Evolutionary conservation across 768 basidiomycete species (phyloP).

Genomic region (Trametes villosa): DNA sequence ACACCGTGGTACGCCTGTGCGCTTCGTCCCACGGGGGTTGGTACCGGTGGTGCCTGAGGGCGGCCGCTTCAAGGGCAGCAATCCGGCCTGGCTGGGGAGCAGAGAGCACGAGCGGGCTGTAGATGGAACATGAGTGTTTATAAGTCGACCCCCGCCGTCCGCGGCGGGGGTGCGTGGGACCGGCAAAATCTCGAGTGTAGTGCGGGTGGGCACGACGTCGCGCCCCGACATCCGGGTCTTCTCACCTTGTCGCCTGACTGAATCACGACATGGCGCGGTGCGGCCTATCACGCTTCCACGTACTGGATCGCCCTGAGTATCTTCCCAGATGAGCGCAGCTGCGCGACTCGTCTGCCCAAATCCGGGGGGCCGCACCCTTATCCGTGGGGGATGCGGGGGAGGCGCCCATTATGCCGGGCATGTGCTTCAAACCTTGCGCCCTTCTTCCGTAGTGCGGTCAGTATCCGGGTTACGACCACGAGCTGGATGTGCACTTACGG

Average conservation of each 20-base stretch:
- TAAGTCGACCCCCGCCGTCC: constrained; percentile 8
- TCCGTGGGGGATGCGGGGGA: not conserved
- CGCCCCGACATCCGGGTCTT: constrained; percentile 28
- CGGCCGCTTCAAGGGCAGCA: constrained; percentile 10
- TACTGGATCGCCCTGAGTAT: constrained; percentile 11
- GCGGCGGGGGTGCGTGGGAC: constrained; percentile 23
- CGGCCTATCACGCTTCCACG: constrained; percentile 22
- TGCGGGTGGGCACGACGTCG: constrained; percentile 22
- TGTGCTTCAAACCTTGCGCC: constrained; percentile 7
- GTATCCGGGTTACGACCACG: constrained; percentile 15
- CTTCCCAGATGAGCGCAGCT: constrained; percentile 16
- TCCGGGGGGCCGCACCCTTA: constrained; percentile 8
- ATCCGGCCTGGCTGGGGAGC: constrained; percentile 5
- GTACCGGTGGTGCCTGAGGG: constrained; percentile 4
- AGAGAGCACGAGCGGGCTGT: constrained; percentile 1
- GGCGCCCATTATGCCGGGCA: not conserved
- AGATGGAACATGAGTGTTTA: constrained; percentile 12
- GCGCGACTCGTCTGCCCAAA: not conserved
- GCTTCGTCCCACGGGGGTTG: constrained; percentile 8
- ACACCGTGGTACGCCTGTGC: not conserved
- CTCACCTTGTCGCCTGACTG: constrained; percentile 29
- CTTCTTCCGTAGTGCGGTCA: not conserved
- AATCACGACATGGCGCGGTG: constrained; percentile 19
- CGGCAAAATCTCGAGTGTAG: constrained; percentile 35
- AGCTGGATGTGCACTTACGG: constrained; percentile 13